A percentile compares a stretch with the other conserved stretches of the same genome.
These are phyloP conservation scores for Pseudogymnoascus sp. DNA, from an alignment of 2,329 filamentous ascomycete species.

Conservation along the genomic window DNA sequence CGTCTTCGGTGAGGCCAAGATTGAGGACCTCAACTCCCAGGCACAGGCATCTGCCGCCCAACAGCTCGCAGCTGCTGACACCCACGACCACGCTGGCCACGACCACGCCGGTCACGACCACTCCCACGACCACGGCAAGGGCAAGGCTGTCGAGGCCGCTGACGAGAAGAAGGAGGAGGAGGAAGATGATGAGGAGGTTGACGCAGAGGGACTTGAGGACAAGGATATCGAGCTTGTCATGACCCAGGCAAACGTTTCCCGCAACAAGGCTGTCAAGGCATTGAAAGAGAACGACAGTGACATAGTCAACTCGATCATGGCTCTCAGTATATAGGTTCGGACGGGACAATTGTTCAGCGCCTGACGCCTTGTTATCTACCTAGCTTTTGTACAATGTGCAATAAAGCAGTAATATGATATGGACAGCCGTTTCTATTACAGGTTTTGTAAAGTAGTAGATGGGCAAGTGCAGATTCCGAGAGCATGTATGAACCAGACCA, in stretches of 20 bases:
- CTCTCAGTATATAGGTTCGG: slow-evolving; percentile 66
- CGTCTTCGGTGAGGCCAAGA: slow-evolving; percentile 99
- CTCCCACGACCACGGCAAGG: slow-evolving; percentile 64
- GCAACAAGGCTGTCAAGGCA: slow-evolving; percentile 98
- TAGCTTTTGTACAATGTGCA: slow-evolving; percentile 8
- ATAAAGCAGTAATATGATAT: slow-evolving; percentile 10
- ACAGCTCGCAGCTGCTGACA: slow-evolving; percentile 76
- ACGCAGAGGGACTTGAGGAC: slow-evolving; percentile 88
- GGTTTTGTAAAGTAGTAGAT: slow-evolving; percentile 2
- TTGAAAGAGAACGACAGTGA: slow-evolving; percentile 99
- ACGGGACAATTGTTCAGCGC: slow-evolving; percentile 3
- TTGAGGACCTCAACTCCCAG: slow-evolving; percentile 98
- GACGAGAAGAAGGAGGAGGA: slow-evolving; percentile 75
- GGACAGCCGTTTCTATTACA: slow-evolving; percentile 7
- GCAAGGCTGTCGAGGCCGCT: slow-evolving; percentile 56
- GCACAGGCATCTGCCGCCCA: slow-evolving; percentile 93
- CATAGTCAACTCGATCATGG: slow-evolving; percentile 99
- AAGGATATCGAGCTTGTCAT: slow-evolving; percentile 99
- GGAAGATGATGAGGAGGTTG: slow-evolving; percentile 92
- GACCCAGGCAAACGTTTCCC: slow-evolving; percentile 91
- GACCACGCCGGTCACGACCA: slow-evolving; percentile 58
- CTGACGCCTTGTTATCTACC: slow-evolving; percentile 8
- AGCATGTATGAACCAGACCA: slow-evolving; percentile 5
- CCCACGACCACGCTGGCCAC: slow-evolving; percentile 43
- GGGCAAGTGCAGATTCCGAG: slow-evolving; percentile 3